Conservation (phyloP, 192 early-diverging fungal genomes). For the Backusella australiensis region DNA sequence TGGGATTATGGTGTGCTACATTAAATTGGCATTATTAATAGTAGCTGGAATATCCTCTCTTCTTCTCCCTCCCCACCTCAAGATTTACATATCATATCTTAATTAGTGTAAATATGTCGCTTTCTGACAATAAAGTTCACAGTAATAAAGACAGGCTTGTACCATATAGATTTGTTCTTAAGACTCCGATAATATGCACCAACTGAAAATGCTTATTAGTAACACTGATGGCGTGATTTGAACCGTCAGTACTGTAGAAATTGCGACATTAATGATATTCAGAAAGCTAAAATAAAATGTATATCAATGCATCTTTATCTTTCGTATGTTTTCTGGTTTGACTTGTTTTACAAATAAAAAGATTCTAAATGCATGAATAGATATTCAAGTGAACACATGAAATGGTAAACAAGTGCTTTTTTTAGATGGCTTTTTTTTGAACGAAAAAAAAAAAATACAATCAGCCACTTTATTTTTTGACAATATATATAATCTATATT, state of each 20-base stretch:
- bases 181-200: not conserved
- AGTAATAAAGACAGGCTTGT: conserved; percentile 1
- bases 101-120: not conserved
- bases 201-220: not conserved
- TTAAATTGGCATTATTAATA: not conserved
- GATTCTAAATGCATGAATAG: not conserved
- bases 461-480: not conserved
- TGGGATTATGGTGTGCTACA: conserved; percentile 70
- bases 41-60: not conserved
- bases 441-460: not conserved
- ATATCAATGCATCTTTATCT: not conserved
- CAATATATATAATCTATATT: not conserved
- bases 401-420: not conserved
- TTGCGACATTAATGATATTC: conserved; percentile 13
- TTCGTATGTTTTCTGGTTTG: not conserved
- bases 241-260: not conserved
- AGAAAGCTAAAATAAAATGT: not conserved
- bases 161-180: not conserved
- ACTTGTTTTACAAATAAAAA: not conserved
- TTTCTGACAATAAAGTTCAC: not conserved
- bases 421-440: not conserved
- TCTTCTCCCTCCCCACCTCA: not conserved
- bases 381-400: not conserved
- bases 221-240: conserved; percentile 15
- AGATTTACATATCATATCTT: not conserved